Conservation (phyloP, 2,329 filamentous ascomycete species). For the Rhynchosporium secalis region DNA sequence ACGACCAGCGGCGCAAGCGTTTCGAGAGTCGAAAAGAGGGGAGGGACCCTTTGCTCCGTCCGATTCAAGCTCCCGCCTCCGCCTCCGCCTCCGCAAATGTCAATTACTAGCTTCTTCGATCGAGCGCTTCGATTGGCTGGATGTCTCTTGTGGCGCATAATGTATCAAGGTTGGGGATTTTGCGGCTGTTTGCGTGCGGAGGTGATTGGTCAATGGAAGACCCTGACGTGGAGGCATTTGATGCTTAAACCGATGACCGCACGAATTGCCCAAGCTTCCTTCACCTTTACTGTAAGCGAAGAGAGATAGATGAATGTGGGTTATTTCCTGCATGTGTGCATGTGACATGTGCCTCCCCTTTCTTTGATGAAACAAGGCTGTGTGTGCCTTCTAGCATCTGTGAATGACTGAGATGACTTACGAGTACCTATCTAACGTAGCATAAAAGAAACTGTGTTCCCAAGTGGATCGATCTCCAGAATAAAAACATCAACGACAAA, state of each 20-base stretch:
- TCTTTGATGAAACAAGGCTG: not conserved
- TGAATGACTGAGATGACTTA: no score
- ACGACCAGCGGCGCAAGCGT: no score
- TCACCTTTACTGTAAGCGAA: no score
- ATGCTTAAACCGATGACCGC: slow-evolving; percentile 11
- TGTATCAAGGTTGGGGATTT: not conserved
- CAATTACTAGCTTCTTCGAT: not conserved
- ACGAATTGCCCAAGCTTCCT: slow-evolving; percentile 4
- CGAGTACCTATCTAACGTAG: no score
- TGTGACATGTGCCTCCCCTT: not conserved
- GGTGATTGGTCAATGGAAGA: not conserved
- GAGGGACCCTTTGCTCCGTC: slow-evolving; percentile 8
- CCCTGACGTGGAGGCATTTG: slow-evolving; percentile 4
- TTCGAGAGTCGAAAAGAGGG: not conserved
- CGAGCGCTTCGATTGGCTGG: not conserved
- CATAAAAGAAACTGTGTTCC: no score
- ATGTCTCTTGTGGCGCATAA: not conserved
- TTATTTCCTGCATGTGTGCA: not conserved
- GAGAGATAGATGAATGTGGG: not conserved
- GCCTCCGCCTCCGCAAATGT: not conserved
- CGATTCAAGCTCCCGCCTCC: not conserved
- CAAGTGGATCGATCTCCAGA: no score
- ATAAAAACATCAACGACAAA: no score
- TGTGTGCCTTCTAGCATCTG: no score
- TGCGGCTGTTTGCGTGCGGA: not conserved